Evolutionary conservation across 2,329 filamentous ascomycete genomes (phyloP), one percentile per base, ranked within the genome.

Genomic region (Fusarium dlaminii): DNA sequence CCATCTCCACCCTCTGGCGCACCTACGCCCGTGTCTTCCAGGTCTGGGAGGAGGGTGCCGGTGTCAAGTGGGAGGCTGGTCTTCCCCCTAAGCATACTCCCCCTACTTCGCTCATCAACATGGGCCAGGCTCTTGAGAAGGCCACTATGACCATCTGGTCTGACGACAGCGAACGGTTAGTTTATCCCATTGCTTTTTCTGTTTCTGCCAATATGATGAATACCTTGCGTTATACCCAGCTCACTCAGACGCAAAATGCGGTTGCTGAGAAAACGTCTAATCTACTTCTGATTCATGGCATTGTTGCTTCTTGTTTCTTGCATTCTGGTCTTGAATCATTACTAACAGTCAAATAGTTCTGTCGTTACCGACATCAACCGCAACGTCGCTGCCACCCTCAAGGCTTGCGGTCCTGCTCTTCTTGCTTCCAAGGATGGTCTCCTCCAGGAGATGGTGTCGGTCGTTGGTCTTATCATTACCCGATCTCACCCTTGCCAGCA

Each of bases 321-420:
- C 66, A 77, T 43, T 36, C 71, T 70, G 63, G 14, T 27, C 52
- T 36, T 60, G 45, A 55, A 72, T 64, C 64, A 65, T 61, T 79
- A 78, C 87, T 90, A 84, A 89, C 83, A 66, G 57, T 69, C 39
- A 67, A 71, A 73, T 79, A 98, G 94, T 81, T 90, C 92, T 70
- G 95, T 95, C 63, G 93, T 98, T 65, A 97, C 95, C 43, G 96
- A 98, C 80, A 95, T 98, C 86, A 98, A 98, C 88, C 93, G 95
- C 81, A 97, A 96, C 81, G 87, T 98, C 62, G 93, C 95, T 29
- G 94, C 94, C 61, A 96, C 95, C 18, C 90, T 99, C 75, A 97
- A 97, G 86, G 90, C 94, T 63, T 97, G 94, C 79, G 96, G 96
- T 54, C 96, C 96, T 24, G 92, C 95, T 27, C 90, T 98, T 70